These are phyloP conservation scores for Dichomitus squalens DNA, from an alignment of 1,284 basidiomycete genomes.

Conservation along the genomic window DNA sequence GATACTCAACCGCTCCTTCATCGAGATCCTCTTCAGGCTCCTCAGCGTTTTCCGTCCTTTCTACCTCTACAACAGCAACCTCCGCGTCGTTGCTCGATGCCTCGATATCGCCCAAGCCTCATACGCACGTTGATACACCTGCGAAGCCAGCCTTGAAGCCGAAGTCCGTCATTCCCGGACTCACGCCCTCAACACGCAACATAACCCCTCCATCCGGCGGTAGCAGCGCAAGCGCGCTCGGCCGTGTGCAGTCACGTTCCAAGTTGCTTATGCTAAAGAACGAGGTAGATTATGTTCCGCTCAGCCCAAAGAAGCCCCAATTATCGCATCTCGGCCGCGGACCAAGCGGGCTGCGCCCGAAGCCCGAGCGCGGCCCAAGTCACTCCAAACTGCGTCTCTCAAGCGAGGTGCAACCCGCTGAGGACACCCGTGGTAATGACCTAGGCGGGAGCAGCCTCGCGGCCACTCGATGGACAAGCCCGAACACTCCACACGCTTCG, in stretches of 20 bases:
- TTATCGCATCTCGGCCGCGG: conserved; percentile 33
- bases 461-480: conserved; percentile 12
- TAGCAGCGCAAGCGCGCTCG: conserved; percentile 9
- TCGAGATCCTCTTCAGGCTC: conserved; percentile 21
- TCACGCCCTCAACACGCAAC: conserved; percentile 22
- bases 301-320: conserved; percentile 63
- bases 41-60: conserved; percentile 18
- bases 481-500: neutral
- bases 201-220: conserved; percentile 22
- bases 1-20: conserved; percentile 10
- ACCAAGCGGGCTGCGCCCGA: conserved; percentile 31
- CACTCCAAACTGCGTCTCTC: conserved; percentile 7
- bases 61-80: conserved; percentile 18
- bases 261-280: conserved; percentile 59
- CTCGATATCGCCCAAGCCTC: conserved; percentile 8
- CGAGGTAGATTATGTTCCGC: conserved; percentile 72
- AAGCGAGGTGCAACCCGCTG: conserved; percentile 12
- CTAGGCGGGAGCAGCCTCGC: neutral
- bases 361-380: conserved; percentile 10
- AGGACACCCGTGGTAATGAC: conserved; percentile 19
- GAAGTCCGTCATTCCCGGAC: conserved; percentile 26
- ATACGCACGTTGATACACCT: conserved; percentile 13
- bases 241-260: conserved; percentile 42
- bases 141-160: conserved; percentile 8
- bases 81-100: conserved; percentile 18